Percentiles rank a stretch among this genome's conserved stretches.
phyloP scores from a whole-genome alignment of 176 grass and related monocot species.

The Carex kokanica region DNA sequence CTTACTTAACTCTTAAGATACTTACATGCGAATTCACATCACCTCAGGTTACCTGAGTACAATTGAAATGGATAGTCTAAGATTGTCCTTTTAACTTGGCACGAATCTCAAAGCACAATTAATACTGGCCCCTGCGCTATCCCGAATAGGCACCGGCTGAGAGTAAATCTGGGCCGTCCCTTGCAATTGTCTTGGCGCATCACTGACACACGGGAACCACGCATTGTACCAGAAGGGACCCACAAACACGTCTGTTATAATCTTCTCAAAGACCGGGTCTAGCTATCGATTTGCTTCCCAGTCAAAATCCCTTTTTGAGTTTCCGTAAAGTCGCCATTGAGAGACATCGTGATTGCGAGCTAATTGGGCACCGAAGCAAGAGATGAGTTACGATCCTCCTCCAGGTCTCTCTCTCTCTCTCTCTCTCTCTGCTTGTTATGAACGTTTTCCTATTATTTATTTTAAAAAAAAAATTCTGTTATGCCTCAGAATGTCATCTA shows the following conservation, averaged over 20 bases:
- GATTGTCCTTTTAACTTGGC: no score
- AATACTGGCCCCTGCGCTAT: no score
- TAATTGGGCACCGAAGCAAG: neutral
- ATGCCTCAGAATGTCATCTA: neutral
- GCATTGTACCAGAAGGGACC: neutral
- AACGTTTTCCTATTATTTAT: neutral
- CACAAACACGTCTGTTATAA: neutral
- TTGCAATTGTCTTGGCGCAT: neutral
- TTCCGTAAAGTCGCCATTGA: neutral
- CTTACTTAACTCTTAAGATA: conserved; percentile 5
- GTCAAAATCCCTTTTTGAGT: neutral
- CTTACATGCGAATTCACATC: neutral
- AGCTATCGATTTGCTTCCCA: neutral
- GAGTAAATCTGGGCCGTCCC: no score
- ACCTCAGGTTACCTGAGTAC: no score
- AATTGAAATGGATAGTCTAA: no score
- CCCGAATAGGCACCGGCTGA: no score
- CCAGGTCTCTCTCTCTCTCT: conserved; percentile 26
- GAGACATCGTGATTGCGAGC: neutral
- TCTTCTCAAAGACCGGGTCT: neutral
- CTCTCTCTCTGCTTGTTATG: neutral
- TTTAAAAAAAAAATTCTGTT: neutral
- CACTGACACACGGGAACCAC: neutral
- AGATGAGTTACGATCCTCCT: conserved; percentile 28
- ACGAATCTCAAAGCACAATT: no score